phyloP scores from a whole-genome alignment of 441 rosid species.

The Dalechampia spathulata region DNA sequence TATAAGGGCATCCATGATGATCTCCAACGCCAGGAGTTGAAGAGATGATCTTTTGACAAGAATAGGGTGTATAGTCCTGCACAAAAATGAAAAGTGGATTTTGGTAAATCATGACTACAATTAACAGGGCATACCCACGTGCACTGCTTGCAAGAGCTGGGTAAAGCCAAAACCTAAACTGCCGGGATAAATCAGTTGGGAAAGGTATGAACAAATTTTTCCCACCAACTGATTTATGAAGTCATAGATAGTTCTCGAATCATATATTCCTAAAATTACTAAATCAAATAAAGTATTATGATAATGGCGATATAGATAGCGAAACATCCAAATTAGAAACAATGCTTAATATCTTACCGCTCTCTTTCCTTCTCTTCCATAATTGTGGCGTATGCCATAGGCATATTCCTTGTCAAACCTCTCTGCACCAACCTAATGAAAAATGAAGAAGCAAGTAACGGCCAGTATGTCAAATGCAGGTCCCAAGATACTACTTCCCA shows the following conservation, averaged over 20 bases:
- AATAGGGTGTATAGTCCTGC: conserved; percentile 95
- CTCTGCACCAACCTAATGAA: conserved; percentile 75
- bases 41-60: conserved; percentile 79
- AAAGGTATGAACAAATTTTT: neutral
- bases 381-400: conserved; percentile 78
- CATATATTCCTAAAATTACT: neutral
- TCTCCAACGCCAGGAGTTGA: conserved; percentile 79
- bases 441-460: neutral
- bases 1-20: conserved; percentile 92
- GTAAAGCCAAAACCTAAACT: too few relatives aligned
- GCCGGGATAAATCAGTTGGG: neutral
- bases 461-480: neutral
- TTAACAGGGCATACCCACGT: neutral
- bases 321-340: conserved; percentile 3
- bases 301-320: neutral
- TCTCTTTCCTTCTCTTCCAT: conserved; percentile 95
- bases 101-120: neutral
- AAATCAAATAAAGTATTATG: neutral
- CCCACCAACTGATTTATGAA: neutral
- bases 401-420: conserved; percentile 93
- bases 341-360: conserved; percentile 43
- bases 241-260: neutral
- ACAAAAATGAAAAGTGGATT: too few relatives aligned
- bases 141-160: too few relatives aligned
- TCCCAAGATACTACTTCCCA: neutral